phyloP scores from a whole-genome alignment of 2,329 filamentous ascomycete genomes.

The Nannizzia gypsea region DNA sequence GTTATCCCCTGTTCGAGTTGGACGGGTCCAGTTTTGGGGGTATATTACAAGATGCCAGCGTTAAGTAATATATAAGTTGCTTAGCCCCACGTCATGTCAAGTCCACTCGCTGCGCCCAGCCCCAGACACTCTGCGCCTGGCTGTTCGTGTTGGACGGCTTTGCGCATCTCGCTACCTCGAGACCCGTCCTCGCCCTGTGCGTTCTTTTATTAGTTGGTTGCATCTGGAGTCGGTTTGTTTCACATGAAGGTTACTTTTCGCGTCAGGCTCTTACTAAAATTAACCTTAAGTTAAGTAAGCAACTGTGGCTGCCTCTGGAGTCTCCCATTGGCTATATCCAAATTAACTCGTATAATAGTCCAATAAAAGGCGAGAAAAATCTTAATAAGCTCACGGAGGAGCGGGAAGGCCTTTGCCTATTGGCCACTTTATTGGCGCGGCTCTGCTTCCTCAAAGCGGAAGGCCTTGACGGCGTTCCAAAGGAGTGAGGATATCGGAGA shows the following conservation, averaged over 20 bases:
- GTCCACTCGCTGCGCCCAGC: neutral
- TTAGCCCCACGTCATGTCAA: neutral
- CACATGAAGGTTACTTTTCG: neutral
- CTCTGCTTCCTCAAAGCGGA: neutral
- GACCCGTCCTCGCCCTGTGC: neutral
- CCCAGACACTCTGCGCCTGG: neutral
- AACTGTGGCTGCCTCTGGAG: neutral
- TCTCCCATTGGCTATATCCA: neutral
- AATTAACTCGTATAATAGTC: neutral
- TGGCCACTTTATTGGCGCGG: neutral
- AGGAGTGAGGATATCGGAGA: neutral
- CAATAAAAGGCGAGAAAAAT: neutral
- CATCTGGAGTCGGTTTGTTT: neutral
- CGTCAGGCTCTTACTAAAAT: neutral
- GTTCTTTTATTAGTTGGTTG: neutral
- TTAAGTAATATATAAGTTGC: neutral
- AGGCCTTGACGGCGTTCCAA: neutral
- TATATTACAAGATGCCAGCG: neutral
- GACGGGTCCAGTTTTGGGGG: neutral
- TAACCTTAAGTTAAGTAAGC: constrained; percentile 3
- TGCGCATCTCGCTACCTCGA: neutral
- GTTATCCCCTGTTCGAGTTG: neutral
- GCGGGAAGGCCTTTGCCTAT: neutral
- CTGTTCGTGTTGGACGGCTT: neutral
- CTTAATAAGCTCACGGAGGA: neutral